Evolutionary conservation across 768 basidiomycete species (phyloP).

Genomic region (Collybiopsis luxurians): DNA sequence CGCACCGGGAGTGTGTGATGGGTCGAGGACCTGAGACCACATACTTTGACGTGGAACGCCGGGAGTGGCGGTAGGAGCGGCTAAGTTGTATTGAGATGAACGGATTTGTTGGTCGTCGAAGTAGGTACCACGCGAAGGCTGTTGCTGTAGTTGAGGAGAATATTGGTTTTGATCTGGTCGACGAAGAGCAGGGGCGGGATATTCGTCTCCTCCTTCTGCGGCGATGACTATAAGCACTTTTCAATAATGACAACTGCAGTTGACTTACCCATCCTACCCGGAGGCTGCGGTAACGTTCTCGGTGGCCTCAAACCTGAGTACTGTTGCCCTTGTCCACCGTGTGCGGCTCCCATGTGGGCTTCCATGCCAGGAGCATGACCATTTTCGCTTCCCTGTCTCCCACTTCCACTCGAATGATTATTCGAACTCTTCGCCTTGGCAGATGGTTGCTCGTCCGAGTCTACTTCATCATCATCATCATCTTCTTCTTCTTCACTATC

Average conservation of each 20-base stretch:
- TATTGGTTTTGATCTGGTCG: slow-evolving; percentile 21
- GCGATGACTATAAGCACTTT: background rate
- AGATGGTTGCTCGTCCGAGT: background rate
- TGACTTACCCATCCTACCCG: slow-evolving; percentile 43
- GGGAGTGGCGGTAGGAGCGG: slow-evolving; percentile 32
- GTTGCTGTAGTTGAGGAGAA: slow-evolving; percentile 50
- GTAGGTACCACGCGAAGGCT: slow-evolving; percentile 49
- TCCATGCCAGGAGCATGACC: slow-evolving; percentile 22
- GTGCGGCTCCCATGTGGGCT: background rate
- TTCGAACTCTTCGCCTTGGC: too few species aligned
- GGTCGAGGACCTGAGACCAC: slow-evolving; percentile 89
- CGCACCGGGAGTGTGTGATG: slow-evolving; percentile 48
- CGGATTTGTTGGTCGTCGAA: slow-evolving; percentile 55
- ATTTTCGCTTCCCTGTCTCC: slow-evolving; percentile 15
- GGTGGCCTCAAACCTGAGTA: slow-evolving; percentile 54
- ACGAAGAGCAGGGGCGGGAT: slow-evolving; percentile 25
- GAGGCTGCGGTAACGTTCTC: slow-evolving; percentile 66
- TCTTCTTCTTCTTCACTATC: slow-evolving; percentile 82
- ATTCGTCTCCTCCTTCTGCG: slow-evolving; percentile 46
- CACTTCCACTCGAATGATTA: too few species aligned
- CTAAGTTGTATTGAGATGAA: slow-evolving; percentile 52
- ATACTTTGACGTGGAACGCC: slow-evolving; percentile 64
- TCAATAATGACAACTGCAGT: too few species aligned
- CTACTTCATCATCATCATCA: slow-evolving; percentile 37
- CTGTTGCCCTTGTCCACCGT: slow-evolving; percentile 20